Percentiles rank a stretch among this genome's conserved stretches.
Conservation (phyloP, 768 basidiomycete genomes). For the Phylloporus sp. region DNA sequence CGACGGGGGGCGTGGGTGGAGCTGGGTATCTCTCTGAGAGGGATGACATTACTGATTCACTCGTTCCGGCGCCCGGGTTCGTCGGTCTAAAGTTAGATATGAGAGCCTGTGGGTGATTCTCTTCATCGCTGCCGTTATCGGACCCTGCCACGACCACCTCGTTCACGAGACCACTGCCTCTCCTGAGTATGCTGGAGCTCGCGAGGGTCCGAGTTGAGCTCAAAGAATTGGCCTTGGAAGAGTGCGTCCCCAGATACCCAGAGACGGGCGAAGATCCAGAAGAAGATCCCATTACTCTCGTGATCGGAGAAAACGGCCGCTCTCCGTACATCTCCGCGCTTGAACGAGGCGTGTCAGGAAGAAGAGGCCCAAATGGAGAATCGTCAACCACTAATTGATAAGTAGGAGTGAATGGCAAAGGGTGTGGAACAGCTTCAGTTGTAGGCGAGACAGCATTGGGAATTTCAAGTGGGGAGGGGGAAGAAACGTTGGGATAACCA, state of each 20-base stretch:
- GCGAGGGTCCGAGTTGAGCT: conserved; percentile 7
- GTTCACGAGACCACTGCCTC: conserved; percentile 18
- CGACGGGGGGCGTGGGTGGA: conserved; percentile 26
- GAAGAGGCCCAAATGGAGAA: conserved; percentile 29
- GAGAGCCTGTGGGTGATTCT: background rate
- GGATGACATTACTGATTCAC: conserved; percentile 18
- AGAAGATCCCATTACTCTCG: conserved; percentile 18
- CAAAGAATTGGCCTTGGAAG: conserved; percentile 13
- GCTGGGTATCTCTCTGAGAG: conserved; percentile 31
- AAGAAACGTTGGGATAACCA: background rate
- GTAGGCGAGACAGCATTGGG: background rate
- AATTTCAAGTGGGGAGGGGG: conserved; percentile 13
- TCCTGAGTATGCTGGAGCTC: conserved; percentile 8
- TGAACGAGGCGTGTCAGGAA: conserved; percentile 28
- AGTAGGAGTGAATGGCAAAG: conserved; percentile 17
- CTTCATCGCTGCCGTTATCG: conserved; percentile 2
- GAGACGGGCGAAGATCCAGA: conserved; percentile 1
- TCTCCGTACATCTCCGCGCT: conserved; percentile 26
- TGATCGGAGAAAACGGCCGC: conserved; percentile 28
- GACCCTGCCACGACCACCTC: conserved; percentile 1
- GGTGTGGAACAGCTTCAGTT: background rate
- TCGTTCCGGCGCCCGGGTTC: background rate
- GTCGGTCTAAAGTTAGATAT: background rate
- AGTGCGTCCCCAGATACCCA: conserved; percentile 1
- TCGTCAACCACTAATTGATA: conserved; percentile 20